Evolutionary conservation across 192 early-diverging fungal genomes (phyloP), one percentile per base, ranked within the genome.

Genomic region (Umbelopsis ramanniana): DNA sequence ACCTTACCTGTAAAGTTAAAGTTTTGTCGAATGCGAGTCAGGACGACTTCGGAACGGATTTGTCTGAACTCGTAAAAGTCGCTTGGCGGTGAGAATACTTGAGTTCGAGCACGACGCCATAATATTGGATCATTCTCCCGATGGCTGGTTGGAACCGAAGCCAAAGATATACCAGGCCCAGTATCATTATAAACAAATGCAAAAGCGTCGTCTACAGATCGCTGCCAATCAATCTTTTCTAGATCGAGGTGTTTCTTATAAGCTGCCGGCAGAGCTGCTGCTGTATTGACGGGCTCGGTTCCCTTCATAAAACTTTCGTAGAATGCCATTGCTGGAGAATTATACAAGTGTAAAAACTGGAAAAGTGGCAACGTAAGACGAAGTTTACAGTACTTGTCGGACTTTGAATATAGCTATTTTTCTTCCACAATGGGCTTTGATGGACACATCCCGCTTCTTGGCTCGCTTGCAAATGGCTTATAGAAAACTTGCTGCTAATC

Each of bases 11-110:
- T 63, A 35, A 63, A 63, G 17, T 19, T 35, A 17, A 63, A 63
- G 33, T 63, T 63, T 63, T 63, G 57, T 17, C 57, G 57, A 14
- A 63, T 63, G 15, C 57, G 57, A 37, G 57, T 26, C 2, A 63
- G 11, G 14, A 63, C 15, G n/a, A 29, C 12, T 35, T 63, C 57
- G 8, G 57, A 63, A 33, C 57, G 57, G 0, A 63, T 63, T 63
- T 63, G 3, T 37, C 57, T 11, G 7, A 63, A 63, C 0, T 37
- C 57, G 26, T 63, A 63, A 63, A 35, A 63, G n/a, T 63, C 57
- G 4, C 15, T 17, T 10, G 57, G 9, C 17, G 57, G 17, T n/a
- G 33, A 5, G 14, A 37, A 63, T 1, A 63, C 57, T 17, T 19
- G 37, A n/a, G 12, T 37, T 63, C 57, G 26, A 26, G 8, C 35